phyloP scores from a whole-genome alignment of 139 green algal species.

The Tetraselmis chui region DNA sequence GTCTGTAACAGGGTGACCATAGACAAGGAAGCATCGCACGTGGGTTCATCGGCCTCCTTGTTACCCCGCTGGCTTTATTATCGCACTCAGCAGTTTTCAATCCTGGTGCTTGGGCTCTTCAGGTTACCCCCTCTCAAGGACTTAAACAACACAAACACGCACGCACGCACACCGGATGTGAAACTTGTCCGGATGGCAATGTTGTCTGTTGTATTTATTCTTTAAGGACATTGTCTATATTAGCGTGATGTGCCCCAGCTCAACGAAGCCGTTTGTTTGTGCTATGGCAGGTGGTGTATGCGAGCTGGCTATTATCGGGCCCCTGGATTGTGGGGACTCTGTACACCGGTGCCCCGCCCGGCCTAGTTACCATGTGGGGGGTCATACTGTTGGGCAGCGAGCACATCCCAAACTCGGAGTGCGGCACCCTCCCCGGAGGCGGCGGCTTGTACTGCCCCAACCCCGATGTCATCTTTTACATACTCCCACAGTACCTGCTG shows the following conservation, averaged over 20 bases:
- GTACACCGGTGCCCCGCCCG: slow-evolving; percentile 12
- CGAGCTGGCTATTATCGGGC: slow-evolving; percentile 23
- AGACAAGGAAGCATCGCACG: too few species aligned
- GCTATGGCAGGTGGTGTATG: slow-evolving; percentile 26
- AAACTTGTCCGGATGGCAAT: too few species aligned
- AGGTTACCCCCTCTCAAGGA: neutral
- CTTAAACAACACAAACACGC: too few species aligned
- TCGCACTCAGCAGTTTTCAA: neutral
- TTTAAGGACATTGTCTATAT: too few species aligned
- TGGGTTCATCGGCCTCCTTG: neutral
- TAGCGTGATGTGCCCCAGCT: too few species aligned
- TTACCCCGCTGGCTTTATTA: neutral
- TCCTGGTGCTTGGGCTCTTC: neutral
- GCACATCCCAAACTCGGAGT: neutral
- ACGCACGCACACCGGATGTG: too few species aligned
- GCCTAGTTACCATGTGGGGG: slow-evolving; percentile 20
- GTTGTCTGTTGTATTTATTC: too few species aligned
- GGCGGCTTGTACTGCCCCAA: neutral
- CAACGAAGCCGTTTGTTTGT: too few species aligned
- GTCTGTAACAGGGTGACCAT: too few species aligned
- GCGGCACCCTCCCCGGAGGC: slow-evolving; percentile 8
- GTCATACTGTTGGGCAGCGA: slow-evolving; percentile 8
- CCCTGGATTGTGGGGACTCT: slow-evolving; percentile 32
- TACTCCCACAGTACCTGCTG: slow-evolving; percentile 14
- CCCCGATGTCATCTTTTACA: slow-evolving; percentile 30